These are phyloP conservation scores for Persicaria maculosa DNA, from an alignment of 148 eudicot species.

Conservation along the genomic window DNA sequence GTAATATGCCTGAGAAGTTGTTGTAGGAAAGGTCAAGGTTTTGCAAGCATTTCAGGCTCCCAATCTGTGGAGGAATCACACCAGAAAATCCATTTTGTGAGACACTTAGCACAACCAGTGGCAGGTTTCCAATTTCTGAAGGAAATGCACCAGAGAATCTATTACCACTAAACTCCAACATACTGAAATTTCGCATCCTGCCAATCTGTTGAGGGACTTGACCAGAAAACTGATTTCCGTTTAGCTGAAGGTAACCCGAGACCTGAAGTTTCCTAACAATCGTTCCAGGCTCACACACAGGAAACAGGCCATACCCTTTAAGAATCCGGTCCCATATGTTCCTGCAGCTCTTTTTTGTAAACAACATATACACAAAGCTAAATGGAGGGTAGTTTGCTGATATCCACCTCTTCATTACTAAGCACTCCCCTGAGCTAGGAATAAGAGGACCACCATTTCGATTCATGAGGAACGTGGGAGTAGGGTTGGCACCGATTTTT, in stretches of 20 bases:
- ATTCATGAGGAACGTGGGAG: constrained; percentile 48
- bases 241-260: constrained; percentile 75
- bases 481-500: constrained; percentile 51
- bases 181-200: constrained; percentile 65
- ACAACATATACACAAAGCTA: constrained; percentile 66
- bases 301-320: constrained; percentile 74
- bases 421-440: constrained; percentile 77
- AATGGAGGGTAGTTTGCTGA: constrained; percentile 92
- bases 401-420: constrained; percentile 85
- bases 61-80: constrained; percentile 47
- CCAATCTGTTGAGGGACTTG: constrained; percentile 59
- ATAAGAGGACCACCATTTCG: constrained; percentile 19
- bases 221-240: constrained; percentile 63
- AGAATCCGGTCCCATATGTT: constrained; percentile 62
- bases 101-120: constrained; percentile 65
- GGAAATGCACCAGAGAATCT: constrained; percentile 61
- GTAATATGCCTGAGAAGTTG: constrained; percentile 83
- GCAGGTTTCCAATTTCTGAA: constrained; percentile 37
- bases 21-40: constrained; percentile 78
- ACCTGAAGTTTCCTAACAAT: constrained; percentile 31
- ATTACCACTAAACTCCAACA: constrained; percentile 68
- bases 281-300: constrained; percentile 48
- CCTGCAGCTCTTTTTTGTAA: constrained; percentile 75
- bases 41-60: constrained; percentile 57
- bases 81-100: constrained; percentile 59